A percentile compares a stretch with the other conserved stretches of the same genome.
phyloP scores from a whole-genome alignment of 176 grass and related monocot genomes.

The Canna indica region DNA sequence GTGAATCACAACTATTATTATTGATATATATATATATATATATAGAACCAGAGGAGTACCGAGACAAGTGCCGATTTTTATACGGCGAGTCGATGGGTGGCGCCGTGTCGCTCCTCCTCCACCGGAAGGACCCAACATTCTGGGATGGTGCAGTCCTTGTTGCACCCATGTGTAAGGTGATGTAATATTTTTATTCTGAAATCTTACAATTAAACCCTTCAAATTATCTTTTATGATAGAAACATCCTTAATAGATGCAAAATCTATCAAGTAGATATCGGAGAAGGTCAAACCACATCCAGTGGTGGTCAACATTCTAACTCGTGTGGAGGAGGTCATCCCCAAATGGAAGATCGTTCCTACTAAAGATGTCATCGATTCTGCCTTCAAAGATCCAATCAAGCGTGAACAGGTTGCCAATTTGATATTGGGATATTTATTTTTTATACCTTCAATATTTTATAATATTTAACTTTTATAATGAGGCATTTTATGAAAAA shows the following conservation, averaged over 20 bases:
- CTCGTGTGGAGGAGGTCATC: constrained; percentile 79
- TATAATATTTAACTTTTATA: background rate
- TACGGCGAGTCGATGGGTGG: constrained; percentile 96
- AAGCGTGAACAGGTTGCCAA: constrained; percentile 55
- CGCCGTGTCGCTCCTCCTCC: constrained; percentile 55
- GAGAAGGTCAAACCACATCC: constrained; percentile 80
- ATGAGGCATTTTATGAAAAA: background rate
- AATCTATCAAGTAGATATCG: constrained; percentile 50
- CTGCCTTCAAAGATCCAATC: constrained; percentile 71
- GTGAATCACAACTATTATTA: too few species aligned
- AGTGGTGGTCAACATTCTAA: constrained; percentile 56
- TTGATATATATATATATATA: too few species aligned
- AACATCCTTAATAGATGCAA: background rate
- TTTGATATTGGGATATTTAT: background rate
- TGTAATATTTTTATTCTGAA: background rate
- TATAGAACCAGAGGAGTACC: constrained; percentile 42
- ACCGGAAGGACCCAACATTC: constrained; percentile 62
- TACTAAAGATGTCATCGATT: constrained; percentile 76
- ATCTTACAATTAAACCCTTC: background rate
- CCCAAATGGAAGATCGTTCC: constrained; percentile 94
- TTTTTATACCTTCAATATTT: background rate
- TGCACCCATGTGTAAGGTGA: constrained; percentile 91
- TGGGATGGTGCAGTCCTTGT: constrained; percentile 82
- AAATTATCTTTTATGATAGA: background rate
- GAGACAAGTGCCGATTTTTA: constrained; percentile 65